phyloP scores from a whole-genome alignment of 306 rosid genomes.

The Elaeagnus macrophylla region DNA sequence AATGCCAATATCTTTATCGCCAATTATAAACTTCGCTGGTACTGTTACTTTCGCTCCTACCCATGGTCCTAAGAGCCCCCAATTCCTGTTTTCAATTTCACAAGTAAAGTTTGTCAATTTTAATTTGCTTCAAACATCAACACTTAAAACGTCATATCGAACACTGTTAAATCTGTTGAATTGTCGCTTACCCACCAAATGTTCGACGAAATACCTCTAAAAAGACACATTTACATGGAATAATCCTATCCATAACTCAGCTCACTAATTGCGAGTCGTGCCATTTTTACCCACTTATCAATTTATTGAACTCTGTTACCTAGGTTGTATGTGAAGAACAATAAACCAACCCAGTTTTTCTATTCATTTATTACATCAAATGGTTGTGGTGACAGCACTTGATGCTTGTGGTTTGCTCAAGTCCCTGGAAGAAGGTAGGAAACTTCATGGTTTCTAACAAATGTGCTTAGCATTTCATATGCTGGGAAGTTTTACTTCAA shows the following conservation, averaged over 20 bases:
- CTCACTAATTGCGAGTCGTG: conserved; percentile 26
- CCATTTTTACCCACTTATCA: conserved; percentile 30
- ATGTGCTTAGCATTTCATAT: conserved; percentile 42
- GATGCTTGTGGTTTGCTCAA: conserved; percentile 38
- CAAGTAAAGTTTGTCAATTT: neutral
- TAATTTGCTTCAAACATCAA: neutral
- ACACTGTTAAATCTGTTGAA: neutral
- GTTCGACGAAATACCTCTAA: conserved; percentile 49
- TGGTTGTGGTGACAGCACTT: conserved; percentile 45
- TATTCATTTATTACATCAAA: conserved; percentile 33
- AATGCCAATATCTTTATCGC: conserved; percentile 33
- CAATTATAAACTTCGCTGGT: conserved; percentile 26
- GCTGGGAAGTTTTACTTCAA: conserved; percentile 42
- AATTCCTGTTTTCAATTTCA: conserved; percentile 24
- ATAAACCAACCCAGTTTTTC: conserved; percentile 35
- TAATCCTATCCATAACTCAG: conserved; percentile 48
- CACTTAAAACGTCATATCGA: neutral
- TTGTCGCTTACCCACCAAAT: conserved; percentile 7
- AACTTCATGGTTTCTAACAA: conserved; percentile 37
- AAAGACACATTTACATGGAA: conserved; percentile 66
- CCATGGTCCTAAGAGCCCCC: conserved; percentile 48
- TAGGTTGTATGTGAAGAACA: conserved; percentile 29
- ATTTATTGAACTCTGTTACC: no score
- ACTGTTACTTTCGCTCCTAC: conserved; percentile 27
- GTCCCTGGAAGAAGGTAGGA: conserved; percentile 35